These are phyloP conservation scores for Pestalotiopsis sp. DNA, from an alignment of 2,329 filamentous ascomycete species.

Conservation along the genomic window DNA sequence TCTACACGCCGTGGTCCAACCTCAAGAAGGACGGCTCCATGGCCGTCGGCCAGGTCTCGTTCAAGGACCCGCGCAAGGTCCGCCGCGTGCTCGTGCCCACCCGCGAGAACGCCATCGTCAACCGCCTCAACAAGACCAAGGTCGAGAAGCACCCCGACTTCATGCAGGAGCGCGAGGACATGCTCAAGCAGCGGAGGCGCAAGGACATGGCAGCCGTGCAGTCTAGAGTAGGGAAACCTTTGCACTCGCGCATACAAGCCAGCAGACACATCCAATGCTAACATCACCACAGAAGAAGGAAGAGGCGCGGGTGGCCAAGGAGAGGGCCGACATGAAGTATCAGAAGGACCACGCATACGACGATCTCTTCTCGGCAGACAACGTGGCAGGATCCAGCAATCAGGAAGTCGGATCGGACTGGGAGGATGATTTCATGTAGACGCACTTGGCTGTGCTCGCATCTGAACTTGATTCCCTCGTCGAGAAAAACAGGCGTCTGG, in stretches of 20 bases:
- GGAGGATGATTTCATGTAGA: conserved; percentile 90
- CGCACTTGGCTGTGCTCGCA: neutral
- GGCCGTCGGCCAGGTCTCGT: conserved; percentile 92
- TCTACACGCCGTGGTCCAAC: conserved; percentile 98
- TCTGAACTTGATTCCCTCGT: neutral
- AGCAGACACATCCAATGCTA: neutral
- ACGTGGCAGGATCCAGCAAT: conserved; percentile 76
- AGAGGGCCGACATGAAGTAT: conserved; percentile 86
- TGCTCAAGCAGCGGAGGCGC: conserved; percentile 68
- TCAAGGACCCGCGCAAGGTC: conserved; percentile 85
- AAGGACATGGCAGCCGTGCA: conserved; percentile 65
- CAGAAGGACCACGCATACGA: conserved; percentile 99
- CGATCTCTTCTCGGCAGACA: conserved; percentile 82
- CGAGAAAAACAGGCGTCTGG: neutral
- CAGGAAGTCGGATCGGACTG: conserved; percentile 77
- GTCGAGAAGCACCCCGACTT: conserved; percentile 86
- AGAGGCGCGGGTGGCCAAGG: conserved; percentile 70
- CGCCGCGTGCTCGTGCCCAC: conserved; percentile 77
- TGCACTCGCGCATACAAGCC: neutral
- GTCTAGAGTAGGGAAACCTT: conserved; percentile 53
- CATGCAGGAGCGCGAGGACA: conserved; percentile 76
- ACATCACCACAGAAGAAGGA: conserved; percentile 64
- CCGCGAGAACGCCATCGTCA: conserved; percentile 88
- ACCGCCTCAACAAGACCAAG: conserved; percentile 97
- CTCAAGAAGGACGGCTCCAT: conserved; percentile 94